Evolutionary conservation across 805 yeast species (phyloP), one percentile per base, ranked within the genome.

Genomic region (Spathaspora sp.): DNA sequence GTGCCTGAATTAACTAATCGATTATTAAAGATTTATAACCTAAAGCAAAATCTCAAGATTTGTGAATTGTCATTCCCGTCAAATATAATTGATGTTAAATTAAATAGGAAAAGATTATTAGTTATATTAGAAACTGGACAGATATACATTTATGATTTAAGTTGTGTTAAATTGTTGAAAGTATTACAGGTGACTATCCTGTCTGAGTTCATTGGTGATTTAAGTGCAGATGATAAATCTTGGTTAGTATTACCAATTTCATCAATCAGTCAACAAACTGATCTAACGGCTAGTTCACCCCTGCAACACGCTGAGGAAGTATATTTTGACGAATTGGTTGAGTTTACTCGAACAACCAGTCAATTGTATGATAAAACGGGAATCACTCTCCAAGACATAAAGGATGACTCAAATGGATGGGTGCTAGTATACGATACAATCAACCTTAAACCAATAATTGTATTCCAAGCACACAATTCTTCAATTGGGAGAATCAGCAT

Each of bases 1-100:
- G 71, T 74, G 2, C 78, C 78, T 2, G 61, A 66, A 47, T 53
- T 52, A 31, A 44, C 51, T 11, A 65, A 65, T 47, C 58, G 76
- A n/a, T 52, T 67, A 17, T 57, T 75, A 31, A 69, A 69, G 49
- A 70, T 75, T 16, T 69, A 64, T 58, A 75, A 75, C 51, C 60
- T 73, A 48, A 75, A 73, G 57, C 77, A 72, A 52, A 68, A 69
- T 48, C 55, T 71, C 44, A 73, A 72, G 62, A 90, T 93, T 17
- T 93, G 98, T 68, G 98, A 93, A 63, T 73, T 93, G 58, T 82
- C 93, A 0, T 94, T 91, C 66, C 93, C 97, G 1, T 81, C 89
- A 3, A 73, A 83, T 7, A 85, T 93, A 1, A 71, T 86, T 26
- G 82, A 81, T 48, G 86, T 93, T 32, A 82, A 82, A 58, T 78